Evolutionary conservation across 768 basidiomycete genomes (phyloP).

Genomic region (Chalciporus sphaerocephalus): DNA sequence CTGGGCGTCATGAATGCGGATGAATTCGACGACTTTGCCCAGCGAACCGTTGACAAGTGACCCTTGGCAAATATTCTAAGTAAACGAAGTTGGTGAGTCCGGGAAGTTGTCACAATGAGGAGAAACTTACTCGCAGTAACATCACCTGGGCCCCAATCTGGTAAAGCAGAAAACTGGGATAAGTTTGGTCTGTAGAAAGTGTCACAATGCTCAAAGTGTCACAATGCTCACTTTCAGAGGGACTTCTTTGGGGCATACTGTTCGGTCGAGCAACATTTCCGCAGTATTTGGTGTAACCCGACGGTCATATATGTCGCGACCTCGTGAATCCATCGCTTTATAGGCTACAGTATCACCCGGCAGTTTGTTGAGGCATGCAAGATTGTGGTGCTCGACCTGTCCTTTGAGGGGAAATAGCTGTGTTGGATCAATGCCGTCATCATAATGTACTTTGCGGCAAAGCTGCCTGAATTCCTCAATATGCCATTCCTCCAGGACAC

Average conservation of each 20-base stretch:
- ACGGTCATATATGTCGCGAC: conserved; percentile 35
- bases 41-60: conserved; percentile 82
- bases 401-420: conserved; percentile 50
- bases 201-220: conserved; percentile 11
- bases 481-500: conserved; percentile 59
- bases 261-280: conserved; percentile 38
- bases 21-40: conserved; percentile 58
- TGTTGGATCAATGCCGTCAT: conserved; percentile 82
- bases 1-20: conserved; percentile 28
- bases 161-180: neutral
- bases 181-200: neutral
- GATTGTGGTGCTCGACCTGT: conserved; percentile 25
- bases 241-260: conserved; percentile 47
- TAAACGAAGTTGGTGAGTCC: too few species aligned
- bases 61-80: conserved; percentile 33
- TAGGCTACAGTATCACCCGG: conserved; percentile 33
- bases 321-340: conserved; percentile 42
- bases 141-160: conserved; percentile 80
- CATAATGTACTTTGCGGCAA: conserved; percentile 59
- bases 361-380: conserved; percentile 16
- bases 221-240: conserved; percentile 42
- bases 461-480: conserved; percentile 65
- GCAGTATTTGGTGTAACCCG: conserved; percentile 31
- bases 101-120: neutral
- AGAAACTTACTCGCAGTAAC: conserved; percentile 37